Evolutionary conservation across 345 rosid genomes (phyloP), one percentile per base, ranked within the genome.

Genomic region (Excoecaria agallocha): DNA sequence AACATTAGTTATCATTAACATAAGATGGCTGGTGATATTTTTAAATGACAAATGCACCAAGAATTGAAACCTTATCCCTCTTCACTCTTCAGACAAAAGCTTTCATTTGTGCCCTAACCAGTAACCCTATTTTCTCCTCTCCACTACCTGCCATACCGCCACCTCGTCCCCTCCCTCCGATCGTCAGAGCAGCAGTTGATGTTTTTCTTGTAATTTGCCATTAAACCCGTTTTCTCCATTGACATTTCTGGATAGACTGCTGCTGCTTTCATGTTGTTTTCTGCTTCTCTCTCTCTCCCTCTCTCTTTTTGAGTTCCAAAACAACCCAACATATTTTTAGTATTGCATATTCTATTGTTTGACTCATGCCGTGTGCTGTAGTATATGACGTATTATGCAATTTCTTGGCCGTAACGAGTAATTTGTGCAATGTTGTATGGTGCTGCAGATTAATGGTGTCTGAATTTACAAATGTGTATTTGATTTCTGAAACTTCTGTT

Each of bases 401-500:
- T 49, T 72, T 72, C 41, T 72, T 37, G 73, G 56, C 8, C 67
- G 51, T 64, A 15, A 16, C 52, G 48, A 22, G n/a, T 69, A 48
- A 52, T 43, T 71, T 17, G 6, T 52, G 16, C 16, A 46, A 46
- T 49, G 16, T 38, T 68, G 43, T 51, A 4, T 41, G 39, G 39
- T 61, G 57, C n/a, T 88, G 86, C 90, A 91, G 97, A 88, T 89
- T 89, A 74, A 88, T 87, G 93, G 85, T 90, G 90, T 84, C 85
- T 71, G 86, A 80, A 78, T 82, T 79, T 71, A 85, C 87, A 82
- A 75, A 86, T 76, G 86, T 37, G 81, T 81, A 83, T 85, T 81
- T 89, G 89, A 89, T 78, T 83, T 78, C 82, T 70, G 88, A 79
- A 84, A 84, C 85, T 77, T 87, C 80, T 79, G 70, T 85, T 72